A percentile compares a stretch with the other conserved stretches of the same genome.
These are phyloP conservation scores for Penicillium simplicissimum DNA, from an alignment of 495 filamentous ascomycete species.

Conservation along the genomic window DNA sequence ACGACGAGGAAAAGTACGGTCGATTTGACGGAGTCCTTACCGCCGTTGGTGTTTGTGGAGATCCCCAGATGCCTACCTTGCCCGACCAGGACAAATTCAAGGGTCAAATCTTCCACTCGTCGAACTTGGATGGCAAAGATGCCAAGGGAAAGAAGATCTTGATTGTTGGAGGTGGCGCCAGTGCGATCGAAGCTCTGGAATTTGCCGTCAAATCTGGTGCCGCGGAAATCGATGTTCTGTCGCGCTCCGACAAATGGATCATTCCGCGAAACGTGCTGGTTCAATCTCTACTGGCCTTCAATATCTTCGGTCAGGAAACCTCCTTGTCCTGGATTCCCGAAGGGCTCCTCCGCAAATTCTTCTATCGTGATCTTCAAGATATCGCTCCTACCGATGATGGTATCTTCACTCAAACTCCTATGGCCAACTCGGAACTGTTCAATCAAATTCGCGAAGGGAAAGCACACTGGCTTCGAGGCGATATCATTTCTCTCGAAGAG, in stretches of 20 bases:
- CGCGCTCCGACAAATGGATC: slow-evolving; percentile 85
- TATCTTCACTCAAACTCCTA: slow-evolving; percentile 76
- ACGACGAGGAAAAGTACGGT: slow-evolving; percentile 66
- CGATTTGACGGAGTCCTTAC: slow-evolving; percentile 77
- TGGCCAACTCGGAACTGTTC: slow-evolving; percentile 83
- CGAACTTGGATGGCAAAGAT: slow-evolving; percentile 67
- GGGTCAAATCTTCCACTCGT: slow-evolving; percentile 71
- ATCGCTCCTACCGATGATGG: slow-evolving; percentile 66
- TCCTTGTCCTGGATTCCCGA: slow-evolving; percentile 76
- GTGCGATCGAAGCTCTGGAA: slow-evolving; percentile 81
- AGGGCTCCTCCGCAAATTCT: slow-evolving; percentile 69
- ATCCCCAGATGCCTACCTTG: slow-evolving; percentile 68
- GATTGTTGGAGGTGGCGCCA: slow-evolving; percentile 77
- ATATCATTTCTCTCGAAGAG: slow-evolving; percentile 66
- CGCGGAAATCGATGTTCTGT: slow-evolving; percentile 67
- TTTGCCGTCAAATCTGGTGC: slow-evolving; percentile 71
- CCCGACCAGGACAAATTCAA: slow-evolving; percentile 66
- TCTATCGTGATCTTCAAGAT: slow-evolving; percentile 82
- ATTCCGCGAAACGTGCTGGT: slow-evolving; percentile 78
- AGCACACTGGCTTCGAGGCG: slow-evolving; percentile 78
- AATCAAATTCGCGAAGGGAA: slow-evolving; percentile 73
- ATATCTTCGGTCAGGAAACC: slow-evolving; percentile 79
- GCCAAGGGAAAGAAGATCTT: slow-evolving; percentile 71
- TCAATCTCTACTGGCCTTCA: slow-evolving; percentile 71
- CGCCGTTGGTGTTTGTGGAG: slow-evolving; percentile 76